phyloP scores from a whole-genome alignment of 2,329 filamentous ascomycete genomes.

The Calonectria henricotiae region DNA sequence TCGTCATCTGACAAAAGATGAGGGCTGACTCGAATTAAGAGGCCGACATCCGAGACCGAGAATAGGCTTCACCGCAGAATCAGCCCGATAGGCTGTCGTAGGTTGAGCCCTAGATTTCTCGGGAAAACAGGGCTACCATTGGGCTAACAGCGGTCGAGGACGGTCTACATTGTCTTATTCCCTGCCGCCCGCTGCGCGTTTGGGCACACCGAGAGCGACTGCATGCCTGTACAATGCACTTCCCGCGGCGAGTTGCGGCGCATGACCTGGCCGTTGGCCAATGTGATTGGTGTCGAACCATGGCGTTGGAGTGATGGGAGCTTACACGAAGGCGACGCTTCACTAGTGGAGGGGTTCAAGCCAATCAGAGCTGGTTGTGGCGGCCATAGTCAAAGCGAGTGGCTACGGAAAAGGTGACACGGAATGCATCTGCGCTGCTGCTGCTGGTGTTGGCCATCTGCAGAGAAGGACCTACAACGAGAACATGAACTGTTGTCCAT shows the following conservation, averaged over 20 bases:
- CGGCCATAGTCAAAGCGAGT: slow-evolving; percentile 11
- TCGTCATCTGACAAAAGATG: slow-evolving; percentile 50
- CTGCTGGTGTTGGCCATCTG: not conserved
- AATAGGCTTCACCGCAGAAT: slow-evolving; percentile 29
- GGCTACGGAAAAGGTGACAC: slow-evolving; percentile 19
- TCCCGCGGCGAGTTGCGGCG: slow-evolving; percentile 27
- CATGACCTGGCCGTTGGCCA: slow-evolving; percentile 34
- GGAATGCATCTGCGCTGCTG: not conserved
- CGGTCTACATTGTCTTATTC: not conserved
- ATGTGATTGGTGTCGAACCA: slow-evolving; percentile 44
- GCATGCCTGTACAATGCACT: slow-evolving; percentile 1
- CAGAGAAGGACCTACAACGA: not conserved
- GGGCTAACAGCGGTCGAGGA: slow-evolving; percentile 14
- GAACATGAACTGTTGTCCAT: not conserved
- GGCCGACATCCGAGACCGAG: slow-evolving; percentile 28
- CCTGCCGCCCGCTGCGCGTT: not conserved
- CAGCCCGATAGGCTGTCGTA: slow-evolving; percentile 25
- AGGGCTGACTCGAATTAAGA: slow-evolving; percentile 13
- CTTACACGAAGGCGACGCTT: not conserved
- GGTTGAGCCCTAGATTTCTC: slow-evolving; percentile 20
- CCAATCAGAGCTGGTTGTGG: slow-evolving; percentile 22
- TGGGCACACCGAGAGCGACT: slow-evolving; percentile 5
- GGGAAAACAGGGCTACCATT: slow-evolving; percentile 22
- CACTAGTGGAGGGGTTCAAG: slow-evolving; percentile 23
- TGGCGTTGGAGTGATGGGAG: slow-evolving; percentile 51